Base-by-base conservation (phyloP, 139 green algal genomes). In the Chlamydomonas applanata region DNA sequence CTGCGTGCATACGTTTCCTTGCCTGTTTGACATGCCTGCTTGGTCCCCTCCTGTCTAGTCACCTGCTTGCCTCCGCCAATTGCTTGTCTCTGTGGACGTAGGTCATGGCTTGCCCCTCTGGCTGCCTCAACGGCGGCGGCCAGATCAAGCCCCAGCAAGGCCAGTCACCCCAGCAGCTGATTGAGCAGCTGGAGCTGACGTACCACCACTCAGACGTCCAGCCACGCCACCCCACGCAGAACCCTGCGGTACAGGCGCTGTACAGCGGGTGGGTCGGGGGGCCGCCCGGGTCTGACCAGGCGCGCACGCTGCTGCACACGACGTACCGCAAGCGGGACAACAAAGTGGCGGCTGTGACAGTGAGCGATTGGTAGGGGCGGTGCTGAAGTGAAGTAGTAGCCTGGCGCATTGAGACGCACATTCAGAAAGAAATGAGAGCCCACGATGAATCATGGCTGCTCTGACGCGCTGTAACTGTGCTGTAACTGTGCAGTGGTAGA, bases 111-210 rank as follows among this genome's bases (percentile, higher is more conserved):
- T 99, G 96, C 81, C 96, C 96, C 0, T 84, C 77, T 11, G 93
- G 91, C 25, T 99, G 95, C 83, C 72, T 99, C 20, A 99, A 99
- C 63, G 95, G 95, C 0, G 95, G 94, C 4, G 95, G 95, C 0
- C 95, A 99, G 82, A 53, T 94, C 27, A 90, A 89, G 77, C 74
- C 90, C 30, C 11, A 61, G 0, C 71, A 45, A 1, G 88, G 78
- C 0, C 32, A 76, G 30, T 79, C 45, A 0, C 20, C 74, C 0
- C 72, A 86, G 40, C 72, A 97, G 76, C 59, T 84, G 62, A 72
- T 89, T 44, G 68, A 86, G 77, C 62, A 71, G 66, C 46, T 82
- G 46, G 84, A 91, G 69, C 17, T 40, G 30, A 33, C 57, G 3
- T 96, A 95, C 80, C 68, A 83, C 4, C 74, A 90, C 54, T 32